These are phyloP conservation scores for Syzygium aqueum DNA, from an alignment of 345 rosid genomes.

Conservation along the genomic window DNA sequence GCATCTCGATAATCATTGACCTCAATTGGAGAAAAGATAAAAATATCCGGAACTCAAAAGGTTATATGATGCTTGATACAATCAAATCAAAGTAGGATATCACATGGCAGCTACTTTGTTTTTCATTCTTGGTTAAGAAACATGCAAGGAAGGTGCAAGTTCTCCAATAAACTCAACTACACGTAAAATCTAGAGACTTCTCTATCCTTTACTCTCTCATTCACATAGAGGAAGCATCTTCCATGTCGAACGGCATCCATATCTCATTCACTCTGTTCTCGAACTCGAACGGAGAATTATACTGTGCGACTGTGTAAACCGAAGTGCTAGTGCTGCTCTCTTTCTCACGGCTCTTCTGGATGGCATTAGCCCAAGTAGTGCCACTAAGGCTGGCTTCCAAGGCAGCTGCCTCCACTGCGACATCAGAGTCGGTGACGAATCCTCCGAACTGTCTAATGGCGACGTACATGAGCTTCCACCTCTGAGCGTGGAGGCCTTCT, in stretches of 20 bases:
- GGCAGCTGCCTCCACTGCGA: constrained; percentile 73
- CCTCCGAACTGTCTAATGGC: constrained; percentile 78
- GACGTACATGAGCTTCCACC: constrained; percentile 38
- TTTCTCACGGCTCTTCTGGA: constrained; percentile 30
- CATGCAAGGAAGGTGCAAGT: neutral
- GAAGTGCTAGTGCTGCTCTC: constrained; percentile 5
- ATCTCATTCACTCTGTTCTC: constrained; percentile 70
- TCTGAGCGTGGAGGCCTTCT: constrained; percentile 57
- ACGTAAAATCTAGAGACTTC: neutral
- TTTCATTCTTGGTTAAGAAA: neutral
- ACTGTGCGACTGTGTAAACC: constrained; percentile 67
- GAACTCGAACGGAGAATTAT: constrained; percentile 82
- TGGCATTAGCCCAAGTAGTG: constrained; percentile 51
- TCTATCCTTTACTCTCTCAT: neutral
- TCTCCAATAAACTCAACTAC: neutral
- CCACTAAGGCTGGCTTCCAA: constrained; percentile 51
- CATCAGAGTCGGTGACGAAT: constrained; percentile 42
- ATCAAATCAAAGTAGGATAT: neutral
- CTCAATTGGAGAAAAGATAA: neutral
- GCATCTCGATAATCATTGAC: neutral
- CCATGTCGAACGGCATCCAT: constrained; percentile 47
- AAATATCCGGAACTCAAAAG: neutral
- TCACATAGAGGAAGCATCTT: neutral
- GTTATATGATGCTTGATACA: neutral
- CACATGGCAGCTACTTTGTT: neutral